A percentile compares a stretch with the other conserved stretches of the same genome.
Conservation (phyloP, 164 flowering plant species). For the Stephania cephalantha region DNA sequence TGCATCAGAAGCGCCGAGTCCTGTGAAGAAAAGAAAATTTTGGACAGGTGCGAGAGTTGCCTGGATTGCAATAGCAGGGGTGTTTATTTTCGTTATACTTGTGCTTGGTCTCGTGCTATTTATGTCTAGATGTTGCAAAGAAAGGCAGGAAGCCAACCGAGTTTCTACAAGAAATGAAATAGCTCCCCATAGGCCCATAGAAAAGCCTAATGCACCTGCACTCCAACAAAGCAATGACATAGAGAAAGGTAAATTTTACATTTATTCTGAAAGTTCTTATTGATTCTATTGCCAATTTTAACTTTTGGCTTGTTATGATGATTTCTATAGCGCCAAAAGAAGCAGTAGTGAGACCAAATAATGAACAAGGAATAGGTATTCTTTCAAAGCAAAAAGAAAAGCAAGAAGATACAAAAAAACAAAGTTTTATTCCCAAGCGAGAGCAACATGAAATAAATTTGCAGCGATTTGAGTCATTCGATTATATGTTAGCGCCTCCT, state of each 20-base stretch:
- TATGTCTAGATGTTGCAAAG: slow-evolving; percentile 28
- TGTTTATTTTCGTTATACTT: slow-evolving; percentile 23
- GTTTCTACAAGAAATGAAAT: slow-evolving; percentile 21
- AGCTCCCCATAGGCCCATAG: slow-evolving; percentile 14
- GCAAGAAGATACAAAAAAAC: slow-evolving; percentile 8
- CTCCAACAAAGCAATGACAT: slow-evolving; percentile 19
- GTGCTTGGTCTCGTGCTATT: slow-evolving; percentile 33
- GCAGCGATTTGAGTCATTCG: slow-evolving; percentile 14
- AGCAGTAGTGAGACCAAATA: slow-evolving; percentile 24
- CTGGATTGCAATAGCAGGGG: slow-evolving; percentile 34
- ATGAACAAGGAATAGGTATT: slow-evolving; percentile 21
- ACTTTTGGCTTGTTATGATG: background rate
- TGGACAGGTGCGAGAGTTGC: slow-evolving; percentile 32
- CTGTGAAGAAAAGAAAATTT: slow-evolving; percentile 14
- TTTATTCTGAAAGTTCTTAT: background rate
- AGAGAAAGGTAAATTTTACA: slow-evolving; percentile 32
- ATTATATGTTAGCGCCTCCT: slow-evolving; percentile 12
- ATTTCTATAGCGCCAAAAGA: slow-evolving; percentile 20
- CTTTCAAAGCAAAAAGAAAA: slow-evolving; percentile 13
- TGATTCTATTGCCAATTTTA: background rate
- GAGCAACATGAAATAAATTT: slow-evolving; percentile 26
- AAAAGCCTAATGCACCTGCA: slow-evolving; percentile 26
- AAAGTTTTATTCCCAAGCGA: slow-evolving; percentile 12
- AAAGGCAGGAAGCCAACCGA: slow-evolving; percentile 20
- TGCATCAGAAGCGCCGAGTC: slow-evolving; percentile 14